Base-by-base conservation (phyloP, 1,284 basidiomycete genomes). In the Boletellus deceptivus region DNA sequence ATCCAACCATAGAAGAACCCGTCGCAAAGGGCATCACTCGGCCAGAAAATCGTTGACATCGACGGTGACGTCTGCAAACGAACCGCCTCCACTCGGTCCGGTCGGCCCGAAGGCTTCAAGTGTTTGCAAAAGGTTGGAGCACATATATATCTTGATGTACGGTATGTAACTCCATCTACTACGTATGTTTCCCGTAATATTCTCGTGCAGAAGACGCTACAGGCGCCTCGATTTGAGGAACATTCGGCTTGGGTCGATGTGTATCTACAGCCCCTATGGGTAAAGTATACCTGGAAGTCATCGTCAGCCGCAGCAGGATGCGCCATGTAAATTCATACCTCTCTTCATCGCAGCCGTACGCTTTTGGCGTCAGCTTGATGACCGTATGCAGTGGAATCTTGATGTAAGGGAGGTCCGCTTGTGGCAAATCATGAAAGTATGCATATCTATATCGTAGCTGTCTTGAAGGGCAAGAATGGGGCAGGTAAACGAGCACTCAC, bases 301-400 rank as follows among this genome's bases (percentile, higher is more conserved):
- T 36, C 13, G 22, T 62, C 17, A 64, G 43, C 11, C 10, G 46
- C 20, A 39, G 33, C 2, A 40, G 33, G 29, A 14, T 0, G n/a
- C 24, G 4, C 3, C 13, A n/a, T 2, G 34, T 20, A 20, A 9
- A 44, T 25, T 6, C 71, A 53, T 64, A 93, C 77, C 97, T 79
- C 69, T 96, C 94, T 70, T 99, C 97, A 69, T 98, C 93, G 75
- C 96, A 99, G 18, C 97, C 97, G 67, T 99, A 99, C 1, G 97
- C 97, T 68, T 93, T 94, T 3, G 97, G 97, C 1, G 96, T 98
- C 48, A 99, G 79, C 72, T 98, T 98, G 71, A 99, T 98, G 31
- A 99, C 89, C 0, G 96, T 99, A 68, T 99, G 97, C 49, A 98
- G 72, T 0, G 93, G 93, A 46, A 95, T 91, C 72, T 97, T 98